Conservation (phyloP, 441 rosid species). For the Metrosideros polymorpha region DNA sequence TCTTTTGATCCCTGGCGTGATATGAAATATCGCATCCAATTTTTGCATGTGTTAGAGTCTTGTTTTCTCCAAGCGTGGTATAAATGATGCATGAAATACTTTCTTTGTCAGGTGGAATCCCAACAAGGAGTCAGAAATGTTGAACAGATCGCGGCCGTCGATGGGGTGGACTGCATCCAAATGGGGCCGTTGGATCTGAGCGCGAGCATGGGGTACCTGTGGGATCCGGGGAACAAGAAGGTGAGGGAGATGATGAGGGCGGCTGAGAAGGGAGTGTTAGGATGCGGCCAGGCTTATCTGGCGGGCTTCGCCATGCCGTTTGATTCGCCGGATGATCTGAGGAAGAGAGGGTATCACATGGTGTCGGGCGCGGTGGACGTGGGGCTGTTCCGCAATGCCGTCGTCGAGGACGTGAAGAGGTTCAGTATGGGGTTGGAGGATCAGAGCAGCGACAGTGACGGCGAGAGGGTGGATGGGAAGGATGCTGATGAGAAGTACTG, state of each 20-base stretch:
- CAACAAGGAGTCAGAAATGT: conserved; percentile 56
- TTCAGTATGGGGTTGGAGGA: conserved; percentile 45
- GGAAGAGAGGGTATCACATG: conserved; percentile 67
- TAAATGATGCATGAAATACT: not conserved
- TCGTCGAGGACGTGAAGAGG: conserved; percentile 66
- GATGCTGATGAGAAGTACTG: conserved; percentile 66
- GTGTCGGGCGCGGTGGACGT: conserved; percentile 71
- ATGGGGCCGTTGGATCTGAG: conserved; percentile 97
- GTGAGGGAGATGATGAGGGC: conserved; percentile 53
- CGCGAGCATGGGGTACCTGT: conserved; percentile 74
- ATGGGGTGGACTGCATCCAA: conserved; percentile 87
- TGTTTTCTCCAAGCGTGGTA: not conserved
- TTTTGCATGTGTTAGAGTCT: not conserved
- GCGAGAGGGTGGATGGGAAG: conserved; percentile 12
- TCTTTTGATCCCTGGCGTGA: not conserved
- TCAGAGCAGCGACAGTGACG: conserved; percentile 30
- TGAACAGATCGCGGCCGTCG: conserved; percentile 69
- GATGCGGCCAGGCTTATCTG: conserved; percentile 55
- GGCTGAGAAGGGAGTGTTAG: conserved; percentile 70
- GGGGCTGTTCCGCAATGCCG: conserved; percentile 62
- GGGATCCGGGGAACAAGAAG: conserved; percentile 96
- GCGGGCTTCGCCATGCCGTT: conserved; percentile 75
- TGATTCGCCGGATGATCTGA: conserved; percentile 41
- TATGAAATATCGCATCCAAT: not conserved
- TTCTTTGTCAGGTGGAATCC: conserved; percentile 38